Base-by-base conservation (phyloP, 441 rosid species). In the Melianthus villosus region DNA sequence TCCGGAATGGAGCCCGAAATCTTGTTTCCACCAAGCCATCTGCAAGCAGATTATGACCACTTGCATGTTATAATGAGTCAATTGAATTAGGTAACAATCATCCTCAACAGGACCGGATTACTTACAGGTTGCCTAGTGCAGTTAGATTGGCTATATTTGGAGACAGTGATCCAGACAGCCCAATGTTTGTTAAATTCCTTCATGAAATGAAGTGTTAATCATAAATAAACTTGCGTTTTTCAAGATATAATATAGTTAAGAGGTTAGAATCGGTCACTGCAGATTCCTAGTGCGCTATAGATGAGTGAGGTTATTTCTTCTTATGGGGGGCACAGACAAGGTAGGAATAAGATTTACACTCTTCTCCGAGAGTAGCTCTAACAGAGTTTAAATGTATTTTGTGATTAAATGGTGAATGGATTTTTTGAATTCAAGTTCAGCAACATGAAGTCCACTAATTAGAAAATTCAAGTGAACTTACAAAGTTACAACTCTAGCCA, bases 1-100 rank as follows among this genome's bases (percentile, higher is more conserved):
- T 72, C 73, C 5, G 97, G 97, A 30, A 87, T 75, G 1, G 51
- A 23, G 30, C 94, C 94, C 9, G 79, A 67, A 35, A 87, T 62
- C 2, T 60, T 51, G 58, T 87, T 83, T 32, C 65, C 67, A 28
- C 80, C 93, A 0, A 83, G 60, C 91, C 77, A 75, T 38, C 94
- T 87, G 69, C 20, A 53, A 9, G 25, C 31, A 31, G 0, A 61
- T 40, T 30, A 41, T 46, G 27, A 39, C 27, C 34, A 60, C 36
- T 42, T 46, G 18, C 14, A 25, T 40, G 5, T 14, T 22, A 12
- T 48, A 53, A 34, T 6, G 10, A 31, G 7, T 16, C 6, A 9
- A 31, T 33, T 17, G 25, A 16, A 16, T 25, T n/a, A 13, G 19
- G 16, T 35, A 20, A 22, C 25, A 23, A n/a, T 38, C 9, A 2